phyloP scores from a whole-genome alignment of 1,139 yeast genomes.

The Candida freyschussii region DNA sequence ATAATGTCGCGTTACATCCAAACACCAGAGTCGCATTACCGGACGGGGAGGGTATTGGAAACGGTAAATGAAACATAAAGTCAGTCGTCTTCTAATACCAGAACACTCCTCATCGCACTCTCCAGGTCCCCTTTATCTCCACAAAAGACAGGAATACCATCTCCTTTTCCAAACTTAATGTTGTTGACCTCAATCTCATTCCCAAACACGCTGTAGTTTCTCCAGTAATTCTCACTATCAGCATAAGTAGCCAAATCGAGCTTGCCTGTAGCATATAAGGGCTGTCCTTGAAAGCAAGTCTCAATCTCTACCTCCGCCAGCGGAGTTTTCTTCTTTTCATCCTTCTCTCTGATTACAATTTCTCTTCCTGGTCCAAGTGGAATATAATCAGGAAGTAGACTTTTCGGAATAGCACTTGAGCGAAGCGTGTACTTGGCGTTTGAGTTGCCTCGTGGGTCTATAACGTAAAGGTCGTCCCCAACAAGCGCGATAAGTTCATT shows the following conservation, averaged over 20 bases:
- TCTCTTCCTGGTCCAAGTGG: constrained; percentile 13
- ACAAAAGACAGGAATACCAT: constrained; percentile 15
- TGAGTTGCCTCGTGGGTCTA: constrained; percentile 42
- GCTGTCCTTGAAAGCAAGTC: constrained; percentile 36
- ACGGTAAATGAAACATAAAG: too few species aligned
- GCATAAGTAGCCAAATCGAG: constrained; percentile 10
- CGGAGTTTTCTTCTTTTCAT: constrained; percentile 28
- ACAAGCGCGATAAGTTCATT: constrained; percentile 24
- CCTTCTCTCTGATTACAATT: constrained; percentile 10
- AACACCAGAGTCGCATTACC: too few species aligned
- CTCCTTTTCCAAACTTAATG: constrained; percentile 21
- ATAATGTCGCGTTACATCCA: too few species aligned
- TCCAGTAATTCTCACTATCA: neutral
- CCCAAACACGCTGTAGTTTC: constrained; percentile 1
- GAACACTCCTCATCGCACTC: constrained; percentile 28
- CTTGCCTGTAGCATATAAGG: constrained; percentile 10
- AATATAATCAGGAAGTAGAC: constrained; percentile 24
- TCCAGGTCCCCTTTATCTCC: constrained; percentile 24
- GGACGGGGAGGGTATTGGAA: too few species aligned
- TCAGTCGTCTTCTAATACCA: constrained; percentile 4
- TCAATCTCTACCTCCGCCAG: constrained; percentile 62
- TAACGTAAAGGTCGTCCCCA: constrained; percentile 36
- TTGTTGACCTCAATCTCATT: constrained; percentile 4
- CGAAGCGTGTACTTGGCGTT: constrained; percentile 45
- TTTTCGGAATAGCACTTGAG: constrained; percentile 19